Base-by-base conservation (phyloP, 2,329 filamentous ascomycete genomes). In the Ascochyta rabiei region DNA sequence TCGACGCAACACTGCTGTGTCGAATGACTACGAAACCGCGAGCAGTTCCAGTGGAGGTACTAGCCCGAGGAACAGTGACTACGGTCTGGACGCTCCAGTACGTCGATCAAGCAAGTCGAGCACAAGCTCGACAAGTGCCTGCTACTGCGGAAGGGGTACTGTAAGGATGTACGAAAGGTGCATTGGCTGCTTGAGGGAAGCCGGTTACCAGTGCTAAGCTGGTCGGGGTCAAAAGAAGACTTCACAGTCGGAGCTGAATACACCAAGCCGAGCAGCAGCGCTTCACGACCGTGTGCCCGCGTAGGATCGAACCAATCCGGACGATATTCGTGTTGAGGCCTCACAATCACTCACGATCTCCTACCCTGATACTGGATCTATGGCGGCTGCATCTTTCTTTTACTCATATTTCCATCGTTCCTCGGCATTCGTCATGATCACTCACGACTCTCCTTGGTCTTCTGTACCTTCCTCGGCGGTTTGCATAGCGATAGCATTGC, bases 31-130 rank as follows among this genome's bases (percentile, higher is more conserved):
- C 59, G 80, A 83, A 54, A 80, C 77, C 44, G 78, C 74, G 3
- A 82, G 79, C 58, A 82, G 77, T 39, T 75, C 74, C 15, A 85
- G 82, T 67, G 82, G 82, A 44, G 82, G 79, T 15, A 83, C 82
- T 64, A 86, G 84, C 68, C 83, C 84, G 9, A 69, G 75, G 38
- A 80, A 76, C 66, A 74, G 74, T 30, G 79, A 79, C 44, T 77
- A 74, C 53, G 78, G 77, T 18, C 73, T 80, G 21, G 78, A 80
- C 40, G 55, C 66, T 24, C 50, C 56, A 21, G 64, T 64, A 24
- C 66, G 71, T 57, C 67, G 71, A 53, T 63, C 68, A 23, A 75
- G 74, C 64, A 75, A 75, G 46, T 68, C 69, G 12, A 71, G 69
- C 6, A 57, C 58, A n/a, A 64, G 64, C 23, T 63, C 67, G 33